A percentile compares a stretch with the other conserved stretches of the same genome.
Conservation (phyloP, 305 asterid species). For the Fraxinus platypoda region DNA sequence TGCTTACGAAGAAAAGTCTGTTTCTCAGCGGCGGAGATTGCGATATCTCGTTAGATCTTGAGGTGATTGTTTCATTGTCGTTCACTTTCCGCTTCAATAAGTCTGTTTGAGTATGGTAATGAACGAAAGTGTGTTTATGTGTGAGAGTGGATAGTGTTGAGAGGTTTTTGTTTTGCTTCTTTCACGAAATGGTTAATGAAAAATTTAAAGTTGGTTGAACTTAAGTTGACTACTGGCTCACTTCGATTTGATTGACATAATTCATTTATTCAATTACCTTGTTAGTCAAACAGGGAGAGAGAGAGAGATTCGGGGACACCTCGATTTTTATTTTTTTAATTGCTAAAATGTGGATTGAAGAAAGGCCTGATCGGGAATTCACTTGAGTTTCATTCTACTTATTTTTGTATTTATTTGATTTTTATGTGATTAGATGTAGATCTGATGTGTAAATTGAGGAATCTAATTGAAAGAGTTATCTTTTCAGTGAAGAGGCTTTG, state of each 20-base stretch:
- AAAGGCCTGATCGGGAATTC: slow-evolving; percentile 9
- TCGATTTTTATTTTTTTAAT: background rate
- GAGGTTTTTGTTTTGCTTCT: background rate
- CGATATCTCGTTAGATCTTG: slow-evolving; percentile 19
- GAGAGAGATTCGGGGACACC: background rate
- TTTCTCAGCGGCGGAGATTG: slow-evolving; percentile 4
- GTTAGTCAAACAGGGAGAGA: background rate
- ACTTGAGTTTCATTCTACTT: background rate
- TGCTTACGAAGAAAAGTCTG: slow-evolving; percentile 12
- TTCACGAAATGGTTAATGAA: background rate
- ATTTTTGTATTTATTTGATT: background rate
- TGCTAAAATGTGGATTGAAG: slow-evolving; percentile 16
- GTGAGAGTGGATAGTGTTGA: background rate
- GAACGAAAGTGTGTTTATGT: background rate
- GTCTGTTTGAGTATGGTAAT: background rate
- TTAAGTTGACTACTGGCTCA: slow-evolving; percentile 32
- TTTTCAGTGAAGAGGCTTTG: slow-evolving; percentile 24
- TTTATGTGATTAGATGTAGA: slow-evolving; percentile 25
- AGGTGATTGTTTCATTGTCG: slow-evolving; percentile 24
- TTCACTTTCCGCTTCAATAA: background rate
- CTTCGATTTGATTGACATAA: slow-evolving; percentile 19
- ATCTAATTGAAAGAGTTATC: background rate
- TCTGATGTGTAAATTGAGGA: slow-evolving; percentile 34
- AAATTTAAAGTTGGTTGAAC: slow-evolving; percentile 1
- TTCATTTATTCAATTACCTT: slow-evolving; percentile 9